These are phyloP conservation scores for Mycosphaerelloides madeirae DNA, from an alignment of 2,329 filamentous ascomycete species.

Conservation along the genomic window DNA sequence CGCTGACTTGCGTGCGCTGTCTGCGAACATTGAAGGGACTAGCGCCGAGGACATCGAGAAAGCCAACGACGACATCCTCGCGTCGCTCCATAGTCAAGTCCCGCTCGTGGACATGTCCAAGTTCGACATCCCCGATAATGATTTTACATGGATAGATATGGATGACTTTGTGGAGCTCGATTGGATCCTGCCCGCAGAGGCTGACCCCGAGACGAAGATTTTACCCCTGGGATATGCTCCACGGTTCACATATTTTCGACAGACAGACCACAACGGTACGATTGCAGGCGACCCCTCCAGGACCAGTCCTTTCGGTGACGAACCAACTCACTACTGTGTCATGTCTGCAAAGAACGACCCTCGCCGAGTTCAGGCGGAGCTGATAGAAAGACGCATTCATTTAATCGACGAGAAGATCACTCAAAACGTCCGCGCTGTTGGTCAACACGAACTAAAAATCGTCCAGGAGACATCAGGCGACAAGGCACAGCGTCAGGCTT, in stretches of 20 bases:
- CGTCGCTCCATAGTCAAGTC: conserved; percentile 50
- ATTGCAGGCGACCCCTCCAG: conserved; percentile 76
- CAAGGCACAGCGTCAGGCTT: conserved; percentile 43
- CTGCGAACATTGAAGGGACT: conserved; percentile 79
- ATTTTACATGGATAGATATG: conserved; percentile 98
- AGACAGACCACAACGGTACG: conserved; percentile 83
- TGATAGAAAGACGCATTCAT: conserved; percentile 75
- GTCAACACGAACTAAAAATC: conserved; percentile 66
- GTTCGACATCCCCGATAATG: conserved; percentile 93
- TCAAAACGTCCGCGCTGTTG: conserved; percentile 66
- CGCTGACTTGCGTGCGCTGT: conserved; percentile 88
- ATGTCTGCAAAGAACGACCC: conserved; percentile 76
- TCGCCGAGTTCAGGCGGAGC: conserved; percentile 75
- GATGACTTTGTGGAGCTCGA: conserved; percentile 98
- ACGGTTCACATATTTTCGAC: conserved; percentile 93
- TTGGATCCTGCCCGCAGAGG: conserved; percentile 86
- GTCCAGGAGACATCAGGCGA: conserved; percentile 51
- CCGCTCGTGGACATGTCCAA: conserved; percentile 64
- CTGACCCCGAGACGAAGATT: conserved; percentile 90
- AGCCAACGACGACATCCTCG: conserved; percentile 59
- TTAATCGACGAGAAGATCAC: conserved; percentile 74
- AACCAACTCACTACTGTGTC: conserved; percentile 89
- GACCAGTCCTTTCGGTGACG: conserved; percentile 85
- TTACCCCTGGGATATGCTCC: conserved; percentile 87
- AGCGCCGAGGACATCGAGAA: conserved; percentile 68